A percentile compares a stretch with the other conserved stretches of the same genome.
Evolutionary conservation across 2,329 filamentous ascomycete species (phyloP).

Genomic region (Colletotrichum sp.): DNA sequence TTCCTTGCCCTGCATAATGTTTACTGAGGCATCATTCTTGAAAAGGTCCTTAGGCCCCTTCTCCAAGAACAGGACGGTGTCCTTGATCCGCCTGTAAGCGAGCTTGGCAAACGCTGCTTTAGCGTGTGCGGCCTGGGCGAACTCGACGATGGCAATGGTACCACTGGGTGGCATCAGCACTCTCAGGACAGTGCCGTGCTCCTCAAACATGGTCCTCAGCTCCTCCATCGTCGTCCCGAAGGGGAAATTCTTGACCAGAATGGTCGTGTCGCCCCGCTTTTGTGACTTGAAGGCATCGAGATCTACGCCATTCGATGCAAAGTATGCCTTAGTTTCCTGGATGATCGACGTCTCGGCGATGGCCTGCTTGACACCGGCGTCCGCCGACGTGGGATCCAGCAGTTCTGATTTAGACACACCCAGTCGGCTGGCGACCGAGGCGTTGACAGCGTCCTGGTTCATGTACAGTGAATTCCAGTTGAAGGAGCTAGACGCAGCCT

Average conservation of each 20-base stretch:
- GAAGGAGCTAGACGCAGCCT: slow-evolving; percentile 77
- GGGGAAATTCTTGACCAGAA: slow-evolving; percentile 94
- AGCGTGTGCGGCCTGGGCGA: slow-evolving; percentile 77
- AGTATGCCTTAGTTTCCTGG: slow-evolving; percentile 94
- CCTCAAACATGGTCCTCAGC: slow-evolving; percentile 80
- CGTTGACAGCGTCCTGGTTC: slow-evolving; percentile 94
- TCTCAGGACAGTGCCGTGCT: slow-evolving; percentile 80
- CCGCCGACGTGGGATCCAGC: slow-evolving; percentile 92
- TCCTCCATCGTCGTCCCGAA: slow-evolving; percentile 82
- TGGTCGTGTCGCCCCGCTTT: slow-evolving; percentile 83
- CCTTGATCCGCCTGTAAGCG: slow-evolving; percentile 89
- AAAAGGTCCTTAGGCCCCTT: slow-evolving; percentile 90
- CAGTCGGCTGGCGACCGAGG: slow-evolving; percentile 83
- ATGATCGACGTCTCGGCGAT: slow-evolving; percentile 96
- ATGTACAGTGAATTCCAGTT: slow-evolving; percentile 99
- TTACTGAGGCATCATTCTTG: slow-evolving; percentile 28
- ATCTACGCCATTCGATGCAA: slow-evolving; percentile 85
- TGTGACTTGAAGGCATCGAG: slow-evolving; percentile 88
- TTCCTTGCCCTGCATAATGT: slow-evolving; percentile 30
- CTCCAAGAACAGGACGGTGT: slow-evolving; percentile 90
- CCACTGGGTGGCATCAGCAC: slow-evolving; percentile 92
- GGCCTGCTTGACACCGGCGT: slow-evolving; percentile 94
- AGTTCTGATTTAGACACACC: slow-evolving; percentile 91
- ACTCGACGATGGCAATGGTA: slow-evolving; percentile 93
- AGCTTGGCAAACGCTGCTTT: slow-evolving; percentile 83